These are phyloP conservation scores for Pseudocercospora vitis DNA, from an alignment of 2,329 filamentous ascomycete genomes.

Conservation along the genomic window DNA sequence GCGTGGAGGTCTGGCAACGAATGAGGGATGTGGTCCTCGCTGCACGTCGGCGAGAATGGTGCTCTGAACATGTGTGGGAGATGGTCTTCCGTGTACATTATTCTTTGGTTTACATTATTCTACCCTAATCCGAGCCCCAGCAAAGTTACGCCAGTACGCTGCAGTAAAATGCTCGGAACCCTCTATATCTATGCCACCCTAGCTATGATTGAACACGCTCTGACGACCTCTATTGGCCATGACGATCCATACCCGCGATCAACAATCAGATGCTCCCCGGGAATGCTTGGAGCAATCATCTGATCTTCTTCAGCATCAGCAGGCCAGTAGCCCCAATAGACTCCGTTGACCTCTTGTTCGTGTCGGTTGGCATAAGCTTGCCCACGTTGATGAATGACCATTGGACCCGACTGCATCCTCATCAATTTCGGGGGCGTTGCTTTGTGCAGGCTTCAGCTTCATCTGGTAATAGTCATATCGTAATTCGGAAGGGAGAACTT, in stretches of 20 bases:
- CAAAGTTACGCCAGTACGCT: no score
- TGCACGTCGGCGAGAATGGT: neutral
- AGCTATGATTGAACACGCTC: constrained; percentile 51
- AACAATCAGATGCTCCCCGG: constrained; percentile 27
- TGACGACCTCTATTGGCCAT: constrained; percentile 46
- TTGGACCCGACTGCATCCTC: constrained; percentile 23
- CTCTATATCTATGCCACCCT: no score
- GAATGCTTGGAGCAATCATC: constrained; percentile 24
- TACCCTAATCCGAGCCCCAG: no score
- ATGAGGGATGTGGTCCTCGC: neutral
- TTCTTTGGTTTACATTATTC: no score
- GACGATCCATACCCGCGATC: constrained; percentile 29
- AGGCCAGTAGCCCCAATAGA: constrained; percentile 25
- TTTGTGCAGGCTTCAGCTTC: neutral
- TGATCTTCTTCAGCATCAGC: constrained; percentile 15
- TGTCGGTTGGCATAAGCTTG: constrained; percentile 22
- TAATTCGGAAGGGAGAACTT: constrained; percentile 4
- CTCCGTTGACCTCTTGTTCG: constrained; percentile 16
- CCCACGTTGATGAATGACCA: constrained; percentile 30
- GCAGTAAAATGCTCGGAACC: no score
- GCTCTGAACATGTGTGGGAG: no score
- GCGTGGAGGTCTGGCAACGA: neutral
- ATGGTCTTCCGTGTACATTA: no score
- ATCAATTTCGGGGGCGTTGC: constrained; percentile 22
- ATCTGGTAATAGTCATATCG: neutral